Evolutionary conservation across 2,329 filamentous ascomycete species (phyloP), one percentile per base, ranked within the genome.

Genomic region (Phoma herbarum): DNA sequence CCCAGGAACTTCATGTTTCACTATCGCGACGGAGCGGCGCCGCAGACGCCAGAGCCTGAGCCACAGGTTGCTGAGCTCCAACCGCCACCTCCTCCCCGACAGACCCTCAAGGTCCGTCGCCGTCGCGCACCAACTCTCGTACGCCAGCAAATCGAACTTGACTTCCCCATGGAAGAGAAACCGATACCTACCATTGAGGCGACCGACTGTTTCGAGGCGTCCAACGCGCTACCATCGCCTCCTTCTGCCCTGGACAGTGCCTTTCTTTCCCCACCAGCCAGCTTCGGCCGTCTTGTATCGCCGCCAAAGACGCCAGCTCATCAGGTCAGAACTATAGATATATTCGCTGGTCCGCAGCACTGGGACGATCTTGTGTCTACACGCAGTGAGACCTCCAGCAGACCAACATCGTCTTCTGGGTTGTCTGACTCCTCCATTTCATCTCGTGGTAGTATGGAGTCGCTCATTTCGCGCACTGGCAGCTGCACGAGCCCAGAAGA

Each of bases 381-480:
- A 48, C 71, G 69, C 39, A 81, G 78, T 28, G 78, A 81, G 47
- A 74, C 76, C 22, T 82, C 86, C 48, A 78, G 79, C 65, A 82
- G 87, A 42, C 84, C 86, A 4, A 79, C 80, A 7, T 88, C 87
- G 3, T 81, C 84, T 4, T 88, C 86, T 2, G 81, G 82, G 55
- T 80, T 84, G 43, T 88, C 86, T 2, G 84, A 89, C 69, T 89
- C 87, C 0, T 89, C 87, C 2, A 74, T 84, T 18, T 87, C 85
- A 12, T 88, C 87, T 0, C 80, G 81, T 48, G 84, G 83, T 64
- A 88, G 85, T 22, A 81, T 82, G 48, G 78, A 80, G 16, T 86
- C 85, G 2, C 82, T 82, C 58, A 81, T 81, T n/a, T 86, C 85
- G 7, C 76, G 85, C 66, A 81, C 84, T 57, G 85, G 83, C 57